Evolutionary conservation across 768 basidiomycete species (phyloP), one percentile per base, ranked within the genome.

Genomic region (Suillus occidentalis): DNA sequence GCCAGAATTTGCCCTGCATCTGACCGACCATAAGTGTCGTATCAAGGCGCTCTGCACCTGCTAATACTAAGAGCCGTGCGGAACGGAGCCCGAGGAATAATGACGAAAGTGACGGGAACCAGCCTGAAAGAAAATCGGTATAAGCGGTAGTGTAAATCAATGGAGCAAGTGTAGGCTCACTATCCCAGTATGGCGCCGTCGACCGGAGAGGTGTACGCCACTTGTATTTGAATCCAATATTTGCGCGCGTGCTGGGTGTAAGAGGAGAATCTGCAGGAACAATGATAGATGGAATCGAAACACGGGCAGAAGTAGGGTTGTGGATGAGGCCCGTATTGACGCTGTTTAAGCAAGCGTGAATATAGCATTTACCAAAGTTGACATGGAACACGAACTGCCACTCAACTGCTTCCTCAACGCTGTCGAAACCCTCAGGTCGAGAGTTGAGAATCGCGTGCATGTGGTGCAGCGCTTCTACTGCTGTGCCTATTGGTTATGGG

Each of bases 1-100:
- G 84, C 77, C 98, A 97, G 77, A 98, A 99, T 75, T 97, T 98
- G 71, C 90, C 93, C 74, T 90, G 94, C 94, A 97, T 96, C 73
- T 96, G 94, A 1, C 91, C 97, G 59, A 99, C 95, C 90, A 97
- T 97, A 55, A 99, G 83, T 69, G 94, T 89, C 69, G 87, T 90
- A 72, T 99, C 97, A 5, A 99, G 85, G 20, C 95, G 83, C 70
- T 99, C 97, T 20, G 95, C 89, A 0, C 96, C 97, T 0, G 97
- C 97, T 18, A 99, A 81, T 10, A 99, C 85, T 28, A 99, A 85
- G 34, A 99, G 78, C 36, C 96, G 88, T 0, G 96, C 97, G 0
- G 93, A 86, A 16, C 89, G 86, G 0, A 88, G 86, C 0, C 83
- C 77, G 1, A 99, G 82, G 77, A 99, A 99, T 28, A 83, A 82